Evolutionary conservation across 2,329 filamentous ascomycete species (phyloP).

Genomic region (Sporothrix globosa): DNA sequence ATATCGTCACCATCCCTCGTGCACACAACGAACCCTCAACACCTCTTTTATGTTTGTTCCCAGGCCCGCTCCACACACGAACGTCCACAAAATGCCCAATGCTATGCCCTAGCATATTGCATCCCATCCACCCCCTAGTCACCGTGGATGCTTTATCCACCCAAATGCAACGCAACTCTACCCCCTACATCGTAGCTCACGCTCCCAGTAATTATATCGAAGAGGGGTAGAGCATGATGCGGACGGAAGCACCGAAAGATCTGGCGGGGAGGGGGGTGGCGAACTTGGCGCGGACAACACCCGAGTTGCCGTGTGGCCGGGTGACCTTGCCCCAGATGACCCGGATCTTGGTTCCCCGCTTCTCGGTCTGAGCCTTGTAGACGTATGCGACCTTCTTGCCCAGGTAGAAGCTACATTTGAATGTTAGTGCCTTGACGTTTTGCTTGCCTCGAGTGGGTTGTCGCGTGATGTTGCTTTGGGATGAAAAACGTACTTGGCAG

Average conservation of each 20-base stretch:
- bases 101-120: conserved; percentile 21
- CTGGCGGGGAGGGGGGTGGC: conserved; percentile 91
- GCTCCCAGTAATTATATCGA: conserved; percentile 74
- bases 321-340: conserved; percentile 53
- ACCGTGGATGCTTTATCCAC: conserved; percentile 10
- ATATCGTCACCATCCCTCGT: conserved; percentile 1
- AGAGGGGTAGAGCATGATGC: conserved; percentile 97
- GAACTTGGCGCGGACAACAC: conserved; percentile 98
- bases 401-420: conserved; percentile 74
- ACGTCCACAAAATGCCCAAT: conserved; percentile 23
- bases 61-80: conserved; percentile 23
- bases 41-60: conserved; percentile 7
- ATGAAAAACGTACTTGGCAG: conserved; percentile 71
- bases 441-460: conserved; percentile 52
- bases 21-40: conserved; percentile 3
- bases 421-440: conserved; percentile 33
- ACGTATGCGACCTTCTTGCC: conserved; percentile 99
- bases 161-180: neutral
- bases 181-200: neutral
- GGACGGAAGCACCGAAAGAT: conserved; percentile 94
- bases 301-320: conserved; percentile 74
- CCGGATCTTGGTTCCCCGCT: conserved; percentile 97
- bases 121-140: neutral
- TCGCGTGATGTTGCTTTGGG: conserved; percentile 28
- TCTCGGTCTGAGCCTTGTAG: conserved; percentile 93